phyloP scores from a whole-genome alignment of 192 early-diverging fungal species.

The Gaertneriomyces semiglobifer region DNA sequence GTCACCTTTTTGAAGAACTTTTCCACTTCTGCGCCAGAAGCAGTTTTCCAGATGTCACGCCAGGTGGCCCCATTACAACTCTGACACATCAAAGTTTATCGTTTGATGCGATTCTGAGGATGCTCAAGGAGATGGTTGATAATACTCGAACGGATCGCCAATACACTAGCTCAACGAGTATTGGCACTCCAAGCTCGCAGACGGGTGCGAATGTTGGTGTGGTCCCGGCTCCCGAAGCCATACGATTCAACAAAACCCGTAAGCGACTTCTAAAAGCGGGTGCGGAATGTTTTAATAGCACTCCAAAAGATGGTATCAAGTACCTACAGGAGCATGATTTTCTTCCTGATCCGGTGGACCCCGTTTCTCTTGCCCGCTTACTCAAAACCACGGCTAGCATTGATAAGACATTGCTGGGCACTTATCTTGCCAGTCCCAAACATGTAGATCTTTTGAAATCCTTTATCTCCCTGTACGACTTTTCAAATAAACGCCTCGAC shows the following conservation, averaged over 20 bases:
- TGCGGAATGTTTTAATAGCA: constrained; percentile 78
- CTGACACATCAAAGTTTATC: constrained; percentile 61
- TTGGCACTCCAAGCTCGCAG: neutral
- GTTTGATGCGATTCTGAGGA: constrained; percentile 65
- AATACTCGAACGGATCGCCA: no score
- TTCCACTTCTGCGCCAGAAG: constrained; percentile 75
- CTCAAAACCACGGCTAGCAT: constrained; percentile 78
- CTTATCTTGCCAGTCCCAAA: constrained; percentile 81
- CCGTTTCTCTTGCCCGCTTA: constrained; percentile 67
- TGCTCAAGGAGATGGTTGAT: constrained; percentile 25
- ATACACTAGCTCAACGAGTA: no score
- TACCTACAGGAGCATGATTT: constrained; percentile 68
- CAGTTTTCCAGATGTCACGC: constrained; percentile 69
- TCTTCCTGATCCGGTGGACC: constrained; percentile 46
- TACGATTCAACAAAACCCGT: constrained; percentile 55
- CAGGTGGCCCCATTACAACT: constrained; percentile 50
- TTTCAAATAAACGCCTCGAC: constrained; percentile 86
- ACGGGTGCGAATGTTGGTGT: neutral
- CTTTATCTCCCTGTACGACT: constrained; percentile 85
- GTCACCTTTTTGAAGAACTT: constrained; percentile 85
- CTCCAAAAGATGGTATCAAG: constrained; percentile 78
- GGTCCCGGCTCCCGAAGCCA: constrained; percentile 17
- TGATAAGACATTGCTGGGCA: constrained; percentile 83
- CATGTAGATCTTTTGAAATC: constrained; percentile 81
- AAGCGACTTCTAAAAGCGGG: constrained; percentile 81